phyloP scores from a whole-genome alignment of 2,329 filamentous ascomycete species.

The Alternaria dauci region DNA sequence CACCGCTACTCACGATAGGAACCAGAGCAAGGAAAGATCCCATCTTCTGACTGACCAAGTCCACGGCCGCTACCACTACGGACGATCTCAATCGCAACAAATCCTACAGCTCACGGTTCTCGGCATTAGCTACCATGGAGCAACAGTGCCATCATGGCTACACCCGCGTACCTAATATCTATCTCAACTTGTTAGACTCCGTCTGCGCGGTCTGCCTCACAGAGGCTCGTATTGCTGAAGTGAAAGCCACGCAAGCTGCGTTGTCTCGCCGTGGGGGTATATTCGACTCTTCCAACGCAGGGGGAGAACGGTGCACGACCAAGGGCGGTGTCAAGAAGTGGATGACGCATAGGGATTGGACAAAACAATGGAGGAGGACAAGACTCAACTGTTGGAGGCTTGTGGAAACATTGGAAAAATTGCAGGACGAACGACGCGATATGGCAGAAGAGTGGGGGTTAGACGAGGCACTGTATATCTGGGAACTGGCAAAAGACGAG shows the following conservation, averaged over 20 bases:
- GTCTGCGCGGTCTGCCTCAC: conserved; percentile 18
- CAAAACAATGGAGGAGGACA: conserved; percentile 1
- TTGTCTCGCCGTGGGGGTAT: conserved; percentile 22
- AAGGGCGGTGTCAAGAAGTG: background rate
- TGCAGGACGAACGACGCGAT: conserved; percentile 6
- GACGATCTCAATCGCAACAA: background rate
- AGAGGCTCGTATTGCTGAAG: conserved; percentile 11
- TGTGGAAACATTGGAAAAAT: conserved; percentile 13
- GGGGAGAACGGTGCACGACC: background rate
- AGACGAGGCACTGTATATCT: conserved; percentile 13
- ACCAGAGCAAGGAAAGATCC: background rate
- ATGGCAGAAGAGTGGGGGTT: conserved; percentile 6
- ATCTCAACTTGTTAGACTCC: background rate
- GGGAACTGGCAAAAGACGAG: conserved; percentile 12
- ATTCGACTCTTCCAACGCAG: conserved; percentile 4
- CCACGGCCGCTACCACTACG: background rate
- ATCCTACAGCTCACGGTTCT: background rate
- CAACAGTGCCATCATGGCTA: background rate
- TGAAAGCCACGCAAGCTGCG: conserved; percentile 12
- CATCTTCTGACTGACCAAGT: background rate
- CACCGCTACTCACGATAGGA: background rate
- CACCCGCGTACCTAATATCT: background rate
- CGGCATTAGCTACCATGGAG: background rate
- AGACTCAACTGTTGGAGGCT: conserved; percentile 13
- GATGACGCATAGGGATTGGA: conserved; percentile 4